phyloP scores from a whole-genome alignment of 345 rosid genomes.

The Boechera retrofracta region DNA sequence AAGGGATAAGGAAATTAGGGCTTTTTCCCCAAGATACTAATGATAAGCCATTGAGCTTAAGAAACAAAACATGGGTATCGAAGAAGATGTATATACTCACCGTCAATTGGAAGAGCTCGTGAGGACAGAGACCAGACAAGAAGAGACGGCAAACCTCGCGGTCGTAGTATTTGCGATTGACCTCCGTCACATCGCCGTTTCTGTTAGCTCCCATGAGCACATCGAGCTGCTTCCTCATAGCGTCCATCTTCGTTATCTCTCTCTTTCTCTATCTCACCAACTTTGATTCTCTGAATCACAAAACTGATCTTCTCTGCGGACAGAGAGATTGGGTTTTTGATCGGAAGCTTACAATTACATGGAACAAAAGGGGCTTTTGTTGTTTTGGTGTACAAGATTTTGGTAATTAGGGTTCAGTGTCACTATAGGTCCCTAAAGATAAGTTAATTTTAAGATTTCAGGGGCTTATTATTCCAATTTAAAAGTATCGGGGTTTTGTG shows the following conservation, averaged over 20 bases:
- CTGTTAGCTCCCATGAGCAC: conserved; percentile 99
- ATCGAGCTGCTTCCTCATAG: conserved; percentile 98
- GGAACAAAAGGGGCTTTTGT: not conserved
- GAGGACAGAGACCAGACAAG: conserved; percentile 97
- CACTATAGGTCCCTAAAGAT: conserved; percentile 13
- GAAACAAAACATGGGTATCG: conserved; percentile 12
- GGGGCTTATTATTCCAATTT: not conserved
- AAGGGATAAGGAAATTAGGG: not conserved
- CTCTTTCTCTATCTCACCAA: not conserved
- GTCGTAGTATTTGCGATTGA: conserved; percentile 97
- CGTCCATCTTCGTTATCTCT: conserved; percentile 65
- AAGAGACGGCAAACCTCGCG: conserved; percentile 98
- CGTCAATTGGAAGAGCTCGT: conserved; percentile 97
- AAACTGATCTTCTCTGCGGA: conserved; percentile 16
- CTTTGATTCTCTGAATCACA: conserved; percentile 10
- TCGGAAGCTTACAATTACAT: not conserved
- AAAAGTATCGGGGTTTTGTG: not conserved
- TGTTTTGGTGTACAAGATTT: not conserved
- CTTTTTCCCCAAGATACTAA: not conserved
- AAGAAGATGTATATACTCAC: conserved; percentile 44
- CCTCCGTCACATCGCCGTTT: conserved; percentile 96
- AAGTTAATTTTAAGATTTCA: not conserved
- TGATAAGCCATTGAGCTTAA: not conserved
- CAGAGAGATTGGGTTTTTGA: conserved; percentile 29
- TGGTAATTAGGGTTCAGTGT: conserved; percentile 35